These are phyloP conservation scores for Phanerochaete sordida DNA, from an alignment of 768 basidiomycete genomes.

Conservation along the genomic window DNA sequence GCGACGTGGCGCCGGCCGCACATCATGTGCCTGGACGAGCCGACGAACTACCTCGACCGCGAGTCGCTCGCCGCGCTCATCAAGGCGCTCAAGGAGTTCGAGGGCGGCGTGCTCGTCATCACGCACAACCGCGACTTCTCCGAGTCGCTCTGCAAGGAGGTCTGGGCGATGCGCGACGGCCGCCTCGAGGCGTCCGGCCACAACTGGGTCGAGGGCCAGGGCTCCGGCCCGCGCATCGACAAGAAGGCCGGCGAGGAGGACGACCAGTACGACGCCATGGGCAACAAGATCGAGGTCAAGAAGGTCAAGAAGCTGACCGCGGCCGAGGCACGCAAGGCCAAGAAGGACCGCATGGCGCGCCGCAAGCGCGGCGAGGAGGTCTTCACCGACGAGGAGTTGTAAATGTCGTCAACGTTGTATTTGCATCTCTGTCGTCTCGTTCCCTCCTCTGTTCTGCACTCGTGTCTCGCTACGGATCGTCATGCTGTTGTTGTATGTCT, in stretches of 20 bases:
- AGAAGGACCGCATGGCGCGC: slow-evolving; percentile 95
- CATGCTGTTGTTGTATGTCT: slow-evolving; percentile 21
- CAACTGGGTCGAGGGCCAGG: slow-evolving; percentile 99
- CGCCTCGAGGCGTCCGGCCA: slow-evolving; percentile 94
- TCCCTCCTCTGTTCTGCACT: slow-evolving; percentile 5
- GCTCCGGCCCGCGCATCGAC: slow-evolving; percentile 92
- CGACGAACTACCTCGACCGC: slow-evolving; percentile 99
- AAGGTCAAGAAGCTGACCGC: slow-evolving; percentile 87
- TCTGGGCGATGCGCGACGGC: slow-evolving; percentile 99
- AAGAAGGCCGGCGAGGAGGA: slow-evolving; percentile 91
- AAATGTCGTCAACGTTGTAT: slow-evolving; percentile 15
- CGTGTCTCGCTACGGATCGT: slow-evolving; percentile 13
- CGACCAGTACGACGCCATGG: slow-evolving; percentile 93
- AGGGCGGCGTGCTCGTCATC: slow-evolving; percentile 97
- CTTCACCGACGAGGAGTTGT: slow-evolving; percentile 56
- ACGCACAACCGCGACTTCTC: slow-evolving; percentile 99
- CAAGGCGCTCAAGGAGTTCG: slow-evolving; percentile 95
- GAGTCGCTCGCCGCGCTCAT: slow-evolving; percentile 99
- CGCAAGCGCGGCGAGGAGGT: slow-evolving; percentile 83
- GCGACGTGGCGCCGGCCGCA: slow-evolving; percentile 99
- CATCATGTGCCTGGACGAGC: slow-evolving; percentile 95
- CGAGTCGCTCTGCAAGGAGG: slow-evolving; percentile 95
- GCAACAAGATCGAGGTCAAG: slow-evolving; percentile 88
- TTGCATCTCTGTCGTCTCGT: background rate
- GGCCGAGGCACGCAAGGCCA: slow-evolving; percentile 81